Evolutionary conservation across 1,139 yeast genomes (phyloP).

Genomic region (Scheffersomyces illinoinensis): DNA sequence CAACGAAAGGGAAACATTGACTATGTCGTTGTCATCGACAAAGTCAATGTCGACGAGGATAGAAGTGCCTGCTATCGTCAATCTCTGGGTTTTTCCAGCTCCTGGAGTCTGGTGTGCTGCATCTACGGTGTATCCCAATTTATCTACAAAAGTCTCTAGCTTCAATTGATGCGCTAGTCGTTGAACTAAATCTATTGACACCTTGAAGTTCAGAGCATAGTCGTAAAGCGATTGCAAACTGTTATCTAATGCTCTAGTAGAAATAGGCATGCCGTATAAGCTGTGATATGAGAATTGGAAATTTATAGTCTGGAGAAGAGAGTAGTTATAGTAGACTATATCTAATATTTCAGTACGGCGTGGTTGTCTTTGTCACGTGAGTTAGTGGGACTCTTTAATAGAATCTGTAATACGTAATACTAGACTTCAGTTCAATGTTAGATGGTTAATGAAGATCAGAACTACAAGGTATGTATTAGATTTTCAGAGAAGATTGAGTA

Average conservation of each 20-base stretch:
- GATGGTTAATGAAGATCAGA: too few relatives aligned
- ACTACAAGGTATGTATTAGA: too few relatives aligned
- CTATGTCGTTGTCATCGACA: slow-evolving; percentile 23
- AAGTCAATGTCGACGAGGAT: slow-evolving; percentile 47
- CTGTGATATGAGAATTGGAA: not conserved
- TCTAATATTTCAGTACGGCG: not conserved
- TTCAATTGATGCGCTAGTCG: slow-evolving; percentile 43
- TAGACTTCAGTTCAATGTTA: too few relatives aligned
- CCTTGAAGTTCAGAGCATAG: slow-evolving; percentile 29
- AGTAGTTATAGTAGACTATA: not conserved
- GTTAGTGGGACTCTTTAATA: too few relatives aligned
- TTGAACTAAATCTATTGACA: slow-evolving; percentile 42
- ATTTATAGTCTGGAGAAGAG: not conserved
- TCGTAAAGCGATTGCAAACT: slow-evolving; percentile 34
- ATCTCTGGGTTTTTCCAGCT: slow-evolving; percentile 25
- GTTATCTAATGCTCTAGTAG: slow-evolving; percentile 24
- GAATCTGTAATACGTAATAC: too few relatives aligned
- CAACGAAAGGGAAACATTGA: slow-evolving; percentile 37
- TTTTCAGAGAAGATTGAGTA: too few relatives aligned
- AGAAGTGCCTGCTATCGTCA: slow-evolving; percentile 46
- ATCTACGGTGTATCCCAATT: slow-evolving; percentile 29
- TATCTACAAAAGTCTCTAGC: slow-evolving; percentile 46
- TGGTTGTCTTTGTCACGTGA: not conserved
- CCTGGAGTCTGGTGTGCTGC: slow-evolving; percentile 13
- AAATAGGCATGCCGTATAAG: slow-evolving; percentile 10